Base-by-base conservation (phyloP, 2,329 filamentous ascomycete species). In the Aspergillus brunneoviolaceus region DNA sequence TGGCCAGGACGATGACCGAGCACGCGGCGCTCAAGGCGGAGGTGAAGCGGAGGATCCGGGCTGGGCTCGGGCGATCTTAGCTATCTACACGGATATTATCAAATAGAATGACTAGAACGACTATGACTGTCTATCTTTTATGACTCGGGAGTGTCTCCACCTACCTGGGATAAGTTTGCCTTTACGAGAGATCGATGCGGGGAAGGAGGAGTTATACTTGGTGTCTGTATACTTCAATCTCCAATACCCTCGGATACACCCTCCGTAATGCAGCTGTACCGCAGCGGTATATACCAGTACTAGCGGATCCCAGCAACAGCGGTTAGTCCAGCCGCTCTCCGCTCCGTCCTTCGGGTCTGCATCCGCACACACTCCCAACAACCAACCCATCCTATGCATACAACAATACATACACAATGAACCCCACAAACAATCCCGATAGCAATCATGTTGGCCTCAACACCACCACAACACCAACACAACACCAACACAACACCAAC, bases 1-100 rank as follows among this genome's bases (percentile, higher is more conserved):
- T 83, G n/a, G 67, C 74, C 11, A 68, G 85, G 45, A 86, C 84
- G 0, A 74, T 71, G 51, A 82, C 82, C 59, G 73, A 75, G 62
- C 74, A 73, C 58, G 52, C 57, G 47, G 74, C 71, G 19, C 60
- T 73, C 54, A 73, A 69, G 61, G 23, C 23, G 33, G 69, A 73
- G 60, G 50, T 65, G 3, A 16, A 19, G 10, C 42, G 64, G 23
- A 39, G 62, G 33, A 9, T 64, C 31, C 49, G 42, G 47, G 55
- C 31, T 39, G 19, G 27, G 16, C 52, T 60, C 39, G 16, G 39
- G 19, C 14, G 39, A 45, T 45, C 39, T 16, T 45, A 45, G 16
- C 39, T 45, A 45, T 45, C 39, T 12, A 6, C 12, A 35, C 12
- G 33, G 5, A 16, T 2, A 45, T 45, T 16, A 35, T 16, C 33